phyloP scores from a whole-genome alignment of 805 yeast species.

The Candida insectorum region DNA sequence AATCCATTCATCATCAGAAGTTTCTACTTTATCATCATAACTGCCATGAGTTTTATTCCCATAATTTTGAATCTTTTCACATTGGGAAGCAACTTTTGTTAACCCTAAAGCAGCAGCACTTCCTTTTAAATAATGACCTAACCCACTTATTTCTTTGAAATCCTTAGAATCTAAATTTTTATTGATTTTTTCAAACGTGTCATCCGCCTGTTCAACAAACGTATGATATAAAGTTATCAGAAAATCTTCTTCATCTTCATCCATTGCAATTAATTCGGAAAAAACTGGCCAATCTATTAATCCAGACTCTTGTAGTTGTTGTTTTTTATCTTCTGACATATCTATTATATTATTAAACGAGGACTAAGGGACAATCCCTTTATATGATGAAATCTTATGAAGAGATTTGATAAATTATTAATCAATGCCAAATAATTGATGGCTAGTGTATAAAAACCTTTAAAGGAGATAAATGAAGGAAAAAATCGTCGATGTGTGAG shows the following conservation, averaged over 20 bases:
- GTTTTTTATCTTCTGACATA: conserved; percentile 16
- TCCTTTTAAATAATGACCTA: conserved; percentile 94
- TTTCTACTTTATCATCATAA: conserved; percentile 8
- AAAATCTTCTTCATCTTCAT: conserved; percentile 93
- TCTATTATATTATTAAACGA: no score
- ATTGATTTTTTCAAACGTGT: conserved; percentile 73
- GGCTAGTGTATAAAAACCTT: no score
- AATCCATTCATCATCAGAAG: conserved; percentile 35
- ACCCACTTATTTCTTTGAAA: conserved; percentile 59
- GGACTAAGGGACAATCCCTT: no score
- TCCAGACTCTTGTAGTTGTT: conserved; percentile 48
- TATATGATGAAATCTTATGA: no score
- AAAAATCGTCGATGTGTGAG: no score
- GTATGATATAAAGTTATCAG: conserved; percentile 73
- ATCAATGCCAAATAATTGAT: no score
- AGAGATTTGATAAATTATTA: no score
- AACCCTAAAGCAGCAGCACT: conserved; percentile 93
- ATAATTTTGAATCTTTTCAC: conserved; percentile 90
- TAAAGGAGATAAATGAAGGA: no score
- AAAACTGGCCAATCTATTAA: conserved; percentile 86
- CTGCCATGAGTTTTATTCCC: conserved; percentile 50
- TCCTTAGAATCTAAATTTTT: conserved; percentile 44
- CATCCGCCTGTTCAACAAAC: conserved; percentile 84
- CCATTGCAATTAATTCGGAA: conserved; percentile 88
- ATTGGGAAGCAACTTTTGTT: conserved; percentile 73